Evolutionary conservation across 441 rosid species (phyloP).

Genomic region (Erodium texanum): DNA sequence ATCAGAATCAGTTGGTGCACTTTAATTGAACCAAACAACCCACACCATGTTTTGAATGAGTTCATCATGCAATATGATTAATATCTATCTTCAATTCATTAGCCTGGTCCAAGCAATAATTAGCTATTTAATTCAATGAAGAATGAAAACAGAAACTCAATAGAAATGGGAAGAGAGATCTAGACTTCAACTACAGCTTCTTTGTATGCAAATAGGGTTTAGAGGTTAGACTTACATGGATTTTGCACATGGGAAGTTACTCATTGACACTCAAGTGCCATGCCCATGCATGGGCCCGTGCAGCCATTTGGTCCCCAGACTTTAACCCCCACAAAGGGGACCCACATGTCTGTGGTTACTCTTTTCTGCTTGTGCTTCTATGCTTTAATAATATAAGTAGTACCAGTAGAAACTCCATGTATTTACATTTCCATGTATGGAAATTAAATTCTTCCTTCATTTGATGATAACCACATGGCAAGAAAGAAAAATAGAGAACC

Average conservation of each 20-base stretch:
- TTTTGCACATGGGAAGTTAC: constrained; percentile 39
- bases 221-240: constrained; percentile 8
- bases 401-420: not conserved
- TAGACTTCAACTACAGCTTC: not conserved
- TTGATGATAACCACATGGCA: not conserved
- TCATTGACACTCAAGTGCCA: constrained; percentile 36
- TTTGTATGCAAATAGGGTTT: constrained; percentile 2
- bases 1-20: not conserved
- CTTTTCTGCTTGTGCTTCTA: not conserved
- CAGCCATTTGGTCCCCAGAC: constrained; percentile 14
- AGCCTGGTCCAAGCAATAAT: not conserved
- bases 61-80: not conserved
- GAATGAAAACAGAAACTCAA: not conserved
- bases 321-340: constrained; percentile 16
- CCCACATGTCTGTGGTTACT: constrained; percentile 24
- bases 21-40: not conserved
- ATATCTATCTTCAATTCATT: not conserved
- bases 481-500: not conserved
- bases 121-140: not conserved
- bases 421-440: constrained; percentile 7
- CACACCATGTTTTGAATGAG: not conserved
- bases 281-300: constrained; percentile 19
- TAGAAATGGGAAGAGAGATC: not conserved
- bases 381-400: not conserved
- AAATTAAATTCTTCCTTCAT: not conserved